phyloP scores from a whole-genome alignment of 345 rosid genomes.

The Ailanthus altissimus region DNA sequence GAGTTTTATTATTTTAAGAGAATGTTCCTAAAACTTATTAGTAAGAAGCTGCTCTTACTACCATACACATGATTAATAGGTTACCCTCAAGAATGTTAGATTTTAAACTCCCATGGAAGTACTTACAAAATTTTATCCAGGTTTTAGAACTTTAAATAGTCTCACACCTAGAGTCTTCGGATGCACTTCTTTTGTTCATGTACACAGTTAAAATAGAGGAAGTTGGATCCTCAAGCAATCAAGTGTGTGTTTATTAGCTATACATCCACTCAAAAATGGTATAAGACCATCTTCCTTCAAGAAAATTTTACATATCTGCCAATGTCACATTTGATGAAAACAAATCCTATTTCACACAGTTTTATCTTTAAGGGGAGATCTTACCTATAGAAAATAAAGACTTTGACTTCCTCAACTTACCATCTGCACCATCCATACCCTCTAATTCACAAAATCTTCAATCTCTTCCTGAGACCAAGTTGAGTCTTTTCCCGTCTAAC shows the following conservation, averaged over 20 bases:
- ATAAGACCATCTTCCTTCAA: too few species aligned
- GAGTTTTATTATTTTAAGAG: not conserved
- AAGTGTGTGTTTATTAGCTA: not conserved
- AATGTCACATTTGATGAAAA: not conserved
- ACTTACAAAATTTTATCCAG: not conserved
- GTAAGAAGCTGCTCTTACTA: not conserved
- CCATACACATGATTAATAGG: not conserved
- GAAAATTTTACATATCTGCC: not conserved
- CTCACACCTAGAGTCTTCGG: not conserved
- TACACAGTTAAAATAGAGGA: not conserved
- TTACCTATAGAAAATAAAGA: too few species aligned
- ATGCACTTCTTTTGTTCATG: conserved; percentile 6
- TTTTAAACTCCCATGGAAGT: not conserved
- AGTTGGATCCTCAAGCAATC: conserved; percentile 5
- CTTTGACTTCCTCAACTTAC: too few species aligned
- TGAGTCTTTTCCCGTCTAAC: too few species aligned
- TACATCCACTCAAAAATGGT: not conserved
- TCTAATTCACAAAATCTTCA: too few species aligned
- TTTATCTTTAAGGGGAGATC: not conserved
- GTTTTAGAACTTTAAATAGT: not conserved
- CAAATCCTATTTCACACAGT: not conserved
- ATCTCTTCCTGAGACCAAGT: too few species aligned
- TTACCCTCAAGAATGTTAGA: not conserved
- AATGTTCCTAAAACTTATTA: not conserved
- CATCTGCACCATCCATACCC: too few species aligned